A percentile compares a stretch with the other conserved stretches of the same genome.
Conservation (phyloP, 345 rosid species). For the Gossypium arboreum region DNA sequence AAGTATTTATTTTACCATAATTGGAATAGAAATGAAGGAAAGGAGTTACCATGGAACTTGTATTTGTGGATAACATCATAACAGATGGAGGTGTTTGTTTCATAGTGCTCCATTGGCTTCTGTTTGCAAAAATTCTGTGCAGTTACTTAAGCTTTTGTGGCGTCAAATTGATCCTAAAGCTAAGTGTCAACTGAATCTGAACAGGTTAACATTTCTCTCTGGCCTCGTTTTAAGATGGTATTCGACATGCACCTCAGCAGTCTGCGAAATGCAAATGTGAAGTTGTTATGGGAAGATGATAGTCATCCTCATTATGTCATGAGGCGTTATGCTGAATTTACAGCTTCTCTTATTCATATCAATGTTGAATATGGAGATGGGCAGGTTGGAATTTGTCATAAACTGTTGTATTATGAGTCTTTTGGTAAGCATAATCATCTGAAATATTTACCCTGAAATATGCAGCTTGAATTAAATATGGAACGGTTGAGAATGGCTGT, state of each 20-base stretch:
- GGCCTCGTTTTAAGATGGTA: conserved; percentile 99
- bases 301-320: conserved; percentile 97
- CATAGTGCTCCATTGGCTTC: neutral
- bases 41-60: neutral
- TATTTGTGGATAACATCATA: neutral
- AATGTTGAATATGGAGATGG: conserved; percentile 96
- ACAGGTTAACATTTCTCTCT: conserved; percentile 90
- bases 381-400: conserved; percentile 50
- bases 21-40: neutral
- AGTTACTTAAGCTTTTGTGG: neutral
- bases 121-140: neutral
- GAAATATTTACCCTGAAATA: conserved; percentile 4
- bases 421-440: conserved; percentile 4
- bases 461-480: conserved; percentile 95
- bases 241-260: conserved; percentile 90
- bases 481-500: conserved; percentile 92
- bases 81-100: neutral
- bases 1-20: no score
- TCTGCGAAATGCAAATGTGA: conserved; percentile 82
- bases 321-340: conserved; percentile 98
- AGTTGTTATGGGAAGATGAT: conserved; percentile 96
- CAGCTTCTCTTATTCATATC: conserved; percentile 93
- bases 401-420: neutral
- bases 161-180: conserved; percentile 3
- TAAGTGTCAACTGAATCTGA: conserved; percentile 22